Percentiles rank a stretch among this genome's conserved stretches.
phyloP scores from a whole-genome alignment of 208 protist genomes.

The Acanthamoeba triangularis region DNA sequence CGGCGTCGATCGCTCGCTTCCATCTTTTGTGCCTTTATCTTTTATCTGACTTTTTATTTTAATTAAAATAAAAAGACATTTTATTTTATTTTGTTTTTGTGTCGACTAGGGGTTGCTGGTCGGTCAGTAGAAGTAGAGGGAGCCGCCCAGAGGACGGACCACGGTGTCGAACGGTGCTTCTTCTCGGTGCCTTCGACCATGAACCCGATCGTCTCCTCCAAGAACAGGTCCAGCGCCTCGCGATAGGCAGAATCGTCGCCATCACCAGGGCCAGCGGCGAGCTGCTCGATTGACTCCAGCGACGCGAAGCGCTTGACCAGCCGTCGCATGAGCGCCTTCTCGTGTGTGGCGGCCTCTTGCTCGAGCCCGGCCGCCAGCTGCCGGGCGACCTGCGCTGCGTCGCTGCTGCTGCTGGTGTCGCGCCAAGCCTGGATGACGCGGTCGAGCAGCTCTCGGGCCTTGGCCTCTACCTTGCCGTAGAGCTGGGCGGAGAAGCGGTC shows the following conservation, averaged over 20 bases:
- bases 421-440: not conserved
- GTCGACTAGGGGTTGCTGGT: not conserved
- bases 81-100: too few species aligned
- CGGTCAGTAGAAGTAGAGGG: not conserved
- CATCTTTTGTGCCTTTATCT: not conserved
- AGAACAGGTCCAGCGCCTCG: not conserved
- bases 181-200: not conserved
- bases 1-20: not conserved
- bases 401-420: not conserved
- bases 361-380: not conserved
- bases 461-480: not conserved
- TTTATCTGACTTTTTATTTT: too few species aligned
- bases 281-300: not conserved
- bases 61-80: too few species aligned
- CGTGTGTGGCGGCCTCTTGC: not conserved
- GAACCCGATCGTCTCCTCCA: not conserved
- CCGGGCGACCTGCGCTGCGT: not conserved
- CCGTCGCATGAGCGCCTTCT: not conserved
- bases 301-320: not conserved
- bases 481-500: conserved; percentile 2
- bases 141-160: not conserved
- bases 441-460: not conserved
- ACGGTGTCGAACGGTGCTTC: conserved; percentile 13
- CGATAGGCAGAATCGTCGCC: not conserved
- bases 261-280: not conserved